Evolutionary conservation across 1,284 basidiomycete genomes (phyloP), one percentile per base, ranked within the genome.

Genomic region (Rhodotorula sp.): DNA sequence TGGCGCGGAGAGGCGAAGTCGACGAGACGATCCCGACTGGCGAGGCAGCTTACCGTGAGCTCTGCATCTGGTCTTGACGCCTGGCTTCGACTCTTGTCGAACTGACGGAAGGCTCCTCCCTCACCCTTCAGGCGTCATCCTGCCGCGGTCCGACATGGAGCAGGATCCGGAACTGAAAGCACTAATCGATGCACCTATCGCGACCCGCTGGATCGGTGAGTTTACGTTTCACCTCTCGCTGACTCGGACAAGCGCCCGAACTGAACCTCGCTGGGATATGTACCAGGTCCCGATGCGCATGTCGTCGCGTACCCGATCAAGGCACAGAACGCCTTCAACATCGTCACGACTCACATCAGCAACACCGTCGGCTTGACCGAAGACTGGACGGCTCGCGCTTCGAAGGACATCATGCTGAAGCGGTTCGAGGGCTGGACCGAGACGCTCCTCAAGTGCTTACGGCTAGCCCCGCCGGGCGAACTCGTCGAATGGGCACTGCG

Each of bases 401-500:
- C 76, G 66, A 81, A 81, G 69, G 54, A 68, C 12, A 79, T 81
- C 67, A 81, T 82, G 79, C 79, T 82, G 46, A 66, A 79, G 54
- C 79, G 78, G 15, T 82, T 80, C 75, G 71, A 76, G 53, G 79
- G 80, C 57, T 82, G 80, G 69, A 80, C 79, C 71, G 66, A 67
- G 26, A 49, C 46, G 26, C 48, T 67, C 22, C 37, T 67, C 60
- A 67, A 67, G 79, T 67, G 66, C 55, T 62, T 67, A 20, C 66
- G 62, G n/a, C 63, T 69, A 55, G 64, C 61, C 76, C 8, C 79
- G 76, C 79, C 79, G 63, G 80, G 79, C 29, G 78, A 80, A 45
- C 80, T 82, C 5, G 77, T 80, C 57, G 81, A 82, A 71, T 82
- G 81, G 81, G 79, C 80, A 63, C 77, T 82, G 22, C 71, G 81